Evolutionary conservation across 2,329 filamentous ascomycete genomes (phyloP), one percentile per base, ranked within the genome.

Genomic region (Tolypocladium tropicale): DNA sequence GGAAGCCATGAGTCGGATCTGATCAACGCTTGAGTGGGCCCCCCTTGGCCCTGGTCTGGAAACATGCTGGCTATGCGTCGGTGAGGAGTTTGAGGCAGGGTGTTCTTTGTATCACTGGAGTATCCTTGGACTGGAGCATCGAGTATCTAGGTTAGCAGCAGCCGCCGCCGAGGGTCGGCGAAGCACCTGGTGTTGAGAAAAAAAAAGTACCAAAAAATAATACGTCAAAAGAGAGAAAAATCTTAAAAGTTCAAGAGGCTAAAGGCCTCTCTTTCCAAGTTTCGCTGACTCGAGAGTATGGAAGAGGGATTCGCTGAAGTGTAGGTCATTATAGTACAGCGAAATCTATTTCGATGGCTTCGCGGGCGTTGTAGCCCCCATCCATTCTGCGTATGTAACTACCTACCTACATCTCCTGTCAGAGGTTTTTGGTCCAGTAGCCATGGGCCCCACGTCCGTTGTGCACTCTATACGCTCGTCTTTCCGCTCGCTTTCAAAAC

Each of bases 1-100:
- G 53, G 28, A 56, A 43, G 54, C 57, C 54, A n/a, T 32, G n/a
- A 21, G 36, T 18, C 34, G 58, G 14, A n/a, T 43, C 12, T n/a
- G 32, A 32, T 32, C 23, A 48, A 56, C 9, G 52, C 10, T 2
- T 14, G 28, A 14, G 46, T 49, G 11, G 18, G 18, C 25, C 28
- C 18, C 28, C 18, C 18, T 49, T 7, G 16, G 25, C 16, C 43
- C 18, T 23, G 25, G 28, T 14, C 18, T 32, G 28, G 9, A 32
- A 49, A n/a, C 28, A 12, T 49, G 28, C 46, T 12, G 7, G 28
- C 9, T 49, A 49, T 11, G 28, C 28, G 18, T 32, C 25, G 16
- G 18, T n/a, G 46, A 16, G 28, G 46, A 49, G 28, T 49, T 30
- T 6, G 46, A 49, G 46, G 28, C 46, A 3, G 46, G 46, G 21